A percentile compares a stretch with the other conserved stretches of the same genome.
Evolutionary conservation across 352 stramenopile genomes (phyloP).

Genomic region (Globisporangium nagaii): DNA sequence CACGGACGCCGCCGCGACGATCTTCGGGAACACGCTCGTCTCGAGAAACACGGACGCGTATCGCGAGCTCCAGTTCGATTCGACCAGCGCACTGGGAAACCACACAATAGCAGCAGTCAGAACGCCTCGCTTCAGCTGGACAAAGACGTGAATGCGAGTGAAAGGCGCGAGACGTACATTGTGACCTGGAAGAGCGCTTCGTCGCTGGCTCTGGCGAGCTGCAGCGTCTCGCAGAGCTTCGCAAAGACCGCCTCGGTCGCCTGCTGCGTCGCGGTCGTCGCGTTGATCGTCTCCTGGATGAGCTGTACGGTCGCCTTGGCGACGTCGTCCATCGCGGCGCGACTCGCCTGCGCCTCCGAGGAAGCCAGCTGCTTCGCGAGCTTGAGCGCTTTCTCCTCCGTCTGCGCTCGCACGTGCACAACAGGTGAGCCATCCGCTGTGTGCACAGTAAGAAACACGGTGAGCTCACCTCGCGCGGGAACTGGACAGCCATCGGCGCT

Average conservation of each 20-base stretch:
- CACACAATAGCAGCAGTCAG: background rate
- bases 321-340: slow-evolving; percentile 20
- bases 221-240: slow-evolving; percentile 34
- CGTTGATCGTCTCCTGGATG: slow-evolving; percentile 57
- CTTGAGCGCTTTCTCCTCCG: slow-evolving; percentile 30
- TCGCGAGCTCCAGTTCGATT: slow-evolving; percentile 64
- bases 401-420: slow-evolving; percentile 15
- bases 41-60: slow-evolving; percentile 60
- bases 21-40: slow-evolving; percentile 50
- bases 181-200: slow-evolving; percentile 57
- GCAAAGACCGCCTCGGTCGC: slow-evolving; percentile 51
- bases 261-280: slow-evolving; percentile 45
- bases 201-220: slow-evolving; percentile 44
- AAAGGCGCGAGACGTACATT: slow-evolving; percentile 22
- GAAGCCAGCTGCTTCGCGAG: slow-evolving; percentile 40
- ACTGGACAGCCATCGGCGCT: background rate
- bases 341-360: slow-evolving; percentile 22
- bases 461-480: background rate
- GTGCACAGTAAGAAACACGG: background rate
- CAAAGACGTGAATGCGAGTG: no score
- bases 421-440: background rate
- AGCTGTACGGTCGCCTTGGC: slow-evolving; percentile 24
- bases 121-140: no score
- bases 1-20: slow-evolving; percentile 44
- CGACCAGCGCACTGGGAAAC: slow-evolving; percentile 34